Conservation (phyloP, 345 rosid species). For the Eucalyptus marginata region DNA sequence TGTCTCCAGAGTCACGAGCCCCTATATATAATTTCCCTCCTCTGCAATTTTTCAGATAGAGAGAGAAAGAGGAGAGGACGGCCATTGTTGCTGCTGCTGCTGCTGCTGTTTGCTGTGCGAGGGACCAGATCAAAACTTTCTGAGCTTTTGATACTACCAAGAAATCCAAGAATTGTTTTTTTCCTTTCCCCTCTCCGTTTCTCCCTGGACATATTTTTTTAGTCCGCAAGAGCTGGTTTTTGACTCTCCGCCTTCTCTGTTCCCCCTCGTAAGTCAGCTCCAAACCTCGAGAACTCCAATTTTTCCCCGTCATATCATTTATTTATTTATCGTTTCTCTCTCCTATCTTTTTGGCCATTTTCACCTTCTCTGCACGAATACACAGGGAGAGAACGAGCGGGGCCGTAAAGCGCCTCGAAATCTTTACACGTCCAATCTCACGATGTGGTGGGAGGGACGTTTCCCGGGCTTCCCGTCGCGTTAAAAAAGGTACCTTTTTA, state of each 20-base stretch:
- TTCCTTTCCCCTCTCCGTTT: neutral
- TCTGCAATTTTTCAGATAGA: neutral
- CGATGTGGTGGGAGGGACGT: neutral
- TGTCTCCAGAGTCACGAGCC: neutral
- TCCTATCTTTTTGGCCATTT: neutral
- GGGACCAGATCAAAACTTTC: neutral
- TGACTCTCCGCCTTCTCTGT: neutral
- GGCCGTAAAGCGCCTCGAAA: neutral
- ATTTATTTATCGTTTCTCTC: neutral
- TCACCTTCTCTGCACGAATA: neutral
- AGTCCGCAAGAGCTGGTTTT: neutral
- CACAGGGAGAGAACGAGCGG: neutral
- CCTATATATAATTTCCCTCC: neutral
- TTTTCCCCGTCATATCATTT: neutral
- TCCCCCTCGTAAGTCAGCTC: neutral
- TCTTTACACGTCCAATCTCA: neutral
- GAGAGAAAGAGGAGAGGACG: neutral
- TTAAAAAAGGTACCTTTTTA: neutral
- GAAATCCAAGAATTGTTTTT: neutral
- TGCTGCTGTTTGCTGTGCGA: neutral
- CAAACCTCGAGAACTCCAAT: neutral
- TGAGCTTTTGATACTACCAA: neutral
- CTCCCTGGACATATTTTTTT: neutral
- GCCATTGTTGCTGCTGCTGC: neutral
- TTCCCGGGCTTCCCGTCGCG: neutral